Base-by-base conservation (phyloP, 1,284 basidiomycete genomes). In the Dichomitus squalens region DNA sequence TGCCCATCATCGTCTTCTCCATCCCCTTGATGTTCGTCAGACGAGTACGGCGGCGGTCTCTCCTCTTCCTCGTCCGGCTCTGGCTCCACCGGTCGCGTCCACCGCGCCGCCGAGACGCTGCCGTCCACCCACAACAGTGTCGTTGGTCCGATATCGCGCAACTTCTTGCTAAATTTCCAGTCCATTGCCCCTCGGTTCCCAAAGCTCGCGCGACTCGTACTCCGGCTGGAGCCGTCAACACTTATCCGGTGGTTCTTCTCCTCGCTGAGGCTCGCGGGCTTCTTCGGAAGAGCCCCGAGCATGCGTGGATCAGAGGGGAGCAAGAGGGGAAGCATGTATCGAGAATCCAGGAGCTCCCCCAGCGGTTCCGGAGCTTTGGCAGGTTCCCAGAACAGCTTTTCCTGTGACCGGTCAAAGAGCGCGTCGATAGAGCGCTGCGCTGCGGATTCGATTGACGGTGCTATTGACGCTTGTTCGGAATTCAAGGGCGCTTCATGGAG, bases 251-350 rank as follows among this genome's bases (percentile, higher is more conserved):
- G 61, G 52, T 70, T 71, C 53, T 67, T 72, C 44, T 72, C 70
- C 36, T 77, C 75, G 18, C 78, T 75, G 52, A 73, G 63, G 14
- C 75, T 65, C 16, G 74, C 57, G 33, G 70, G 72, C 64, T 78
- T 83, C 49, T 72, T 78, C 0, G 89, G 85, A 11, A 83, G 74
- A 4, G 93, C 94, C 18, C 89, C 84, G 12, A 98, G 80, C 68
- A 90, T 81, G 25, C 83, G 83, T 29, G 90, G 87, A 65, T 93
- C 86, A 3, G 86, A 85, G 3, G 95, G 95, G 46, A 97, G 83
- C 16, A 88, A 79, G 49, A 98, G 81, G 0, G 93, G 94, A 12
- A 98, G 83, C 94, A 98, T 98, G 71, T 92, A 85, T 58, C 95
- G 82, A 21, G 92, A 93, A 72, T 98, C 95, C 56, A 97, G 76